A percentile compares a stretch with the other conserved stretches of the same genome.
phyloP scores from a whole-genome alignment of 371 early-diverging fungal species.

The Mucor irregularis region DNA sequence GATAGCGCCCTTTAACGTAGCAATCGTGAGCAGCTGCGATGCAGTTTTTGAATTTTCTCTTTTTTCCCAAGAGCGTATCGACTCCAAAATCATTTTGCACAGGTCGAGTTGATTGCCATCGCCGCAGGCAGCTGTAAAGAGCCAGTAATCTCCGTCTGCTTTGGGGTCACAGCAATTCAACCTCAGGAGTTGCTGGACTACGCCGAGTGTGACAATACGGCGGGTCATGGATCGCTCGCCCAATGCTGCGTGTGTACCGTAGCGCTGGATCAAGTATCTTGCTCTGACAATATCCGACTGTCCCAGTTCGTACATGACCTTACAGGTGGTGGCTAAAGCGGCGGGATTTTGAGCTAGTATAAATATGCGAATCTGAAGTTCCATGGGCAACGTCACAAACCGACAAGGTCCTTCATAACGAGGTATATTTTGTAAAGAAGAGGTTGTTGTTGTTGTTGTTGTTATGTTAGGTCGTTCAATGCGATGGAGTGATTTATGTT shows the following conservation, averaged over 20 bases:
- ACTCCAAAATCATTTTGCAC: conserved; percentile 17
- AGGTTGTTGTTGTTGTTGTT: no score
- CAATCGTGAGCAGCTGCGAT: conserved; percentile 15
- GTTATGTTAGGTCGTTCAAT: no score
- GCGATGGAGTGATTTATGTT: no score
- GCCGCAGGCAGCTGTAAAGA: conserved; percentile 27
- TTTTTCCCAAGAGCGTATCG: no score
- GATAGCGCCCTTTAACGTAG: conserved; percentile 31
- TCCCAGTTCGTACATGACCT: conserved; percentile 27
- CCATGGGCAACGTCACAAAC: conserved; percentile 37
- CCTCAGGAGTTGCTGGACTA: conserved; percentile 27
- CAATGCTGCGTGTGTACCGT: conserved; percentile 31
- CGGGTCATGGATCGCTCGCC: conserved; percentile 26
- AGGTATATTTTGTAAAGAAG: no score
- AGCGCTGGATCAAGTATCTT: conserved; percentile 32
- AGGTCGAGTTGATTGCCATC: conserved; percentile 17
- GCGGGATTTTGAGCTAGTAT: conserved; percentile 37
- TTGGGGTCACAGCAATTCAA: conserved; percentile 21
- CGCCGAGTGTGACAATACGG: conserved; percentile 22
- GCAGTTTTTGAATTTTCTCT: background rate
- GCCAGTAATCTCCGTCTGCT: conserved; percentile 31
- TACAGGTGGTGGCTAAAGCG: conserved; percentile 12
- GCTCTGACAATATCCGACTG: conserved; percentile 27
- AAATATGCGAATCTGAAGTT: conserved; percentile 36
- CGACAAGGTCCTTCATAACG: no score